These are phyloP conservation scores for Fusarium transvaalense DNA, from an alignment of 2,329 filamentous ascomycete species.

Conservation along the genomic window DNA sequence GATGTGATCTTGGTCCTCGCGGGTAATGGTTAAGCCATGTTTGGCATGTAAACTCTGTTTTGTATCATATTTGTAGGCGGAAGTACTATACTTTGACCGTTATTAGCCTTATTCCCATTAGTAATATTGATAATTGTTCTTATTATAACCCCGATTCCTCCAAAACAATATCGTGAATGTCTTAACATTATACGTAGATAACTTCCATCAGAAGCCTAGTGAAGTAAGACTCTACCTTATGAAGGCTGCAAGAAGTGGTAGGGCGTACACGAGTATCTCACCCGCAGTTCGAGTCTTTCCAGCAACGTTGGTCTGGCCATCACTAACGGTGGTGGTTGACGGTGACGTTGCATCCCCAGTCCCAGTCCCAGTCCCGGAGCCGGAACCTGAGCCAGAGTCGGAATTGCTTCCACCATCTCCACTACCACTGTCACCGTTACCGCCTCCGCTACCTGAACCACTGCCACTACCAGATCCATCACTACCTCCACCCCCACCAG, in stretches of 20 bases:
- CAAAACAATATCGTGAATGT: too few species aligned
- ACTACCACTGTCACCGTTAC: too few species aligned
- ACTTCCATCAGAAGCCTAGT: rapidly evolving
- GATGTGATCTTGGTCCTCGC: slow-evolving; percentile 8
- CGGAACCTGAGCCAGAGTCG: not conserved
- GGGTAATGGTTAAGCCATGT: too few species aligned
- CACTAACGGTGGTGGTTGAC: not conserved
- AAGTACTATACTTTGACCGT: too few species aligned
- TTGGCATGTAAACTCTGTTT: too few species aligned
- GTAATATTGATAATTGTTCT: too few species aligned
- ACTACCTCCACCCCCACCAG: not conserved
- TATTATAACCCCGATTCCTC: too few species aligned
- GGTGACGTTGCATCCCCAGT: not conserved
- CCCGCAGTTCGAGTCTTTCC: not conserved
- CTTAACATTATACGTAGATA: not conserved
- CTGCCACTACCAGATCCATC: not conserved
- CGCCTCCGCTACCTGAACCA: not conserved
- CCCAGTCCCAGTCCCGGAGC: not conserved
- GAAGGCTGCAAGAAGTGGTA: not conserved
- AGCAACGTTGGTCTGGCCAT: not conserved
- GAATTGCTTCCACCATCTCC: not conserved
- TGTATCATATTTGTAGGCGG: too few species aligned
- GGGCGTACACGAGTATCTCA: not conserved
- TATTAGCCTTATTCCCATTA: too few species aligned
- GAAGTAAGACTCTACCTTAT: not conserved